phyloP scores from a whole-genome alignment of 2,329 filamentous ascomycete genomes.

The Pseudopithomyces maydicus region DNA sequence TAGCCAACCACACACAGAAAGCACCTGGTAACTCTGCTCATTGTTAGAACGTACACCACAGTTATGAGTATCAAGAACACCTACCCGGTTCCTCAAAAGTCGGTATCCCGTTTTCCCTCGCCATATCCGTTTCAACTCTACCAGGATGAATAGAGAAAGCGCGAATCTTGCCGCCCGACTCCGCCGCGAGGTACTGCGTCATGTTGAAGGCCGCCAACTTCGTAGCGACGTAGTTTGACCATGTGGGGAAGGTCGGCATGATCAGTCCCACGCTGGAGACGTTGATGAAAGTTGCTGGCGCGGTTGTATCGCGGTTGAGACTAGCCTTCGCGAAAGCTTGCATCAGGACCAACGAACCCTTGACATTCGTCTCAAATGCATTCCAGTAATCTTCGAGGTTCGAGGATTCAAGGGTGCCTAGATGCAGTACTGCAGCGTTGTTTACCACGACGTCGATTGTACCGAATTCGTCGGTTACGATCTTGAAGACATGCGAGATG shows the following conservation, averaged over 20 bases:
- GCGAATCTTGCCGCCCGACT: not conserved
- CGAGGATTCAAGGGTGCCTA: not conserved
- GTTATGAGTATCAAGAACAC: not conserved
- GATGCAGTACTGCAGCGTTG: not conserved
- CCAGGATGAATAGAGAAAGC: slow-evolving; percentile 4
- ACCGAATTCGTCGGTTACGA: not conserved
- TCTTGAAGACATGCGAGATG: not conserved
- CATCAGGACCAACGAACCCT: not conserved
- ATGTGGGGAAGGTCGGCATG: not conserved
- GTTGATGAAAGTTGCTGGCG: not conserved
- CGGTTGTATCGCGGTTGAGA: not conserved
- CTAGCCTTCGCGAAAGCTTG: not conserved
- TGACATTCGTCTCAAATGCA: not conserved
- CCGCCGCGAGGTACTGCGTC: not conserved
- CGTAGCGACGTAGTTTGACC: not conserved
- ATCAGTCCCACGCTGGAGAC: not conserved
- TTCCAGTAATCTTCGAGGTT: not conserved
- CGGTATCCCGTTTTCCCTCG: not conserved
- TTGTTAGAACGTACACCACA: not conserved
- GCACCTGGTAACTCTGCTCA: not conserved
- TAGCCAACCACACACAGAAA: slow-evolving; percentile 2
- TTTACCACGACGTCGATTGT: not conserved
- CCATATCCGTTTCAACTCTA: not conserved
- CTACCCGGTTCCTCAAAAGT: not conserved
- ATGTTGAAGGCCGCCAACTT: not conserved